These are phyloP conservation scores for Candida verbasci DNA, from an alignment of 805 yeast species.

Conservation along the genomic window DNA sequence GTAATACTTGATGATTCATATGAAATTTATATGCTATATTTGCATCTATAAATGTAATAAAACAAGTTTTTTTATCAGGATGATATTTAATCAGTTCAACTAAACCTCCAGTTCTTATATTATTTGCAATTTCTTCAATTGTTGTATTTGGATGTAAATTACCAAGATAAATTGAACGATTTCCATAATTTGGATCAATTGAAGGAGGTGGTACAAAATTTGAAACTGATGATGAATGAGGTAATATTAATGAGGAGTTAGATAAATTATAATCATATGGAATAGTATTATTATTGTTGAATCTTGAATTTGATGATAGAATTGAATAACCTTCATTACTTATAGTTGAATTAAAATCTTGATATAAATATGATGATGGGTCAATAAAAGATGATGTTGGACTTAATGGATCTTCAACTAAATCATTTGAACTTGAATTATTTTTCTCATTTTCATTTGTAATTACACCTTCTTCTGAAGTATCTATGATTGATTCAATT, in stretches of 20 bases:
- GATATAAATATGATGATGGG: slow-evolving; percentile 1
- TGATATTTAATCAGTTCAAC: slow-evolving; percentile 54
- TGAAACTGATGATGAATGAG: slow-evolving; percentile 1
- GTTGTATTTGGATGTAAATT: slow-evolving; percentile 61
- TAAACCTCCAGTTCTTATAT: slow-evolving; percentile 70
- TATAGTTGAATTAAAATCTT: background rate
- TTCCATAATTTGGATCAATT: slow-evolving; percentile 30
- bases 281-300: slow-evolving; percentile 1
- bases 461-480: background rate
- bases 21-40: slow-evolving; percentile 63
- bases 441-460: background rate
- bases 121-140: slow-evolving; percentile 71
- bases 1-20: slow-evolving; percentile 51
- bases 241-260: slow-evolving; percentile 5
- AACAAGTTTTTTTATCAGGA: slow-evolving; percentile 56
- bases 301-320: slow-evolving; percentile 1
- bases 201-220: slow-evolving; percentile 23
- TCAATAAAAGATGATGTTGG: slow-evolving; percentile 8
- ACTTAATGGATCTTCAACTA: slow-evolving; percentile 9
- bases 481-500: slow-evolving; percentile 5
- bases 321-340: background rate
- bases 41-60: slow-evolving; percentile 65
- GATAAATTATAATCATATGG: slow-evolving; percentile 1
- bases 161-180: slow-evolving; percentile 68
- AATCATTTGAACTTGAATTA: background rate